Conservation (phyloP, 768 basidiomycete species). For the Ephemerocybe angulata region DNA sequence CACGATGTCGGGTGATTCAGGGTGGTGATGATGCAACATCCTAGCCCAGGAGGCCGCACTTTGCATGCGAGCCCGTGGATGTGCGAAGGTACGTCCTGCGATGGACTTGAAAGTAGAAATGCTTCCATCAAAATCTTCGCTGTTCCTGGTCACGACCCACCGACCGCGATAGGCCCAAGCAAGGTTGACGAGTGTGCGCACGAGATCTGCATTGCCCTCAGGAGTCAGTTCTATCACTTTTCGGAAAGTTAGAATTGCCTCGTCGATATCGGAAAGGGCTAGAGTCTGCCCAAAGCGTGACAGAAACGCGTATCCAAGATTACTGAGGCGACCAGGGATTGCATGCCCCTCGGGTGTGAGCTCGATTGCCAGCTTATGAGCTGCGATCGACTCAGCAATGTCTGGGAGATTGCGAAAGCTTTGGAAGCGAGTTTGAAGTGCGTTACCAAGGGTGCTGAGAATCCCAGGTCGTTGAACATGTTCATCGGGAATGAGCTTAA, state of each 20-base stretch:
- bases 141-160: background rate
- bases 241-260: background rate
- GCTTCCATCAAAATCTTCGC: background rate
- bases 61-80: constrained; percentile 3
- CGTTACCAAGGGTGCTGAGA: background rate
- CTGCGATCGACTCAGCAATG: background rate
- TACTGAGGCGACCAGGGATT: background rate
- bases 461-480: background rate
- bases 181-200: background rate
- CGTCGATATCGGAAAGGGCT: background rate
- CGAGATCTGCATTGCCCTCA: too few species aligned
- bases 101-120: constrained; percentile 2
- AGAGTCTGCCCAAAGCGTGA: background rate
- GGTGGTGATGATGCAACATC: background rate
- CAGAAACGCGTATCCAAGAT: background rate
- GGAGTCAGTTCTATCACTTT: background rate
- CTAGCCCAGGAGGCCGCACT: constrained; percentile 10
- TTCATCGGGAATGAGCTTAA: background rate
- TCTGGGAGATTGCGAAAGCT: background rate
- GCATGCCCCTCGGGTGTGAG: background rate
- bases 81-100: constrained; percentile 4
- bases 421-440: background rate
- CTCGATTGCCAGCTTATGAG: background rate
- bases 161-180: too few species aligned
- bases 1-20: background rate